A percentile compares a stretch with the other conserved stretches of the same genome.
phyloP scores from a whole-genome alignment of 352 stramenopile genomes.

The Thalassiosira ordinaria region DNA sequence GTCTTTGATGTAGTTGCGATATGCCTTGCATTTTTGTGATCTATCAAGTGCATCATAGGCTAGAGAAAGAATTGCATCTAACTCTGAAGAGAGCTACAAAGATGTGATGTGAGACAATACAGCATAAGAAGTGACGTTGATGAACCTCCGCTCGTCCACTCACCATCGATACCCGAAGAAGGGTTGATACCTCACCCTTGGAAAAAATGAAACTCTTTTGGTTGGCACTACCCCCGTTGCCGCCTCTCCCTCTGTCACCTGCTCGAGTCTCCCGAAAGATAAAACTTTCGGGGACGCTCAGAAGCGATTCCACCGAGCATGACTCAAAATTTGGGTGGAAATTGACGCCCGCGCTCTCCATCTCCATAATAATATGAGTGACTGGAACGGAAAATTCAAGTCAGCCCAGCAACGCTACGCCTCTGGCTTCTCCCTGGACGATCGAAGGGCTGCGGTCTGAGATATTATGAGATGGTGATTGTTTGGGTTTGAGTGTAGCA shows the following conservation, averaged over 20 bases:
- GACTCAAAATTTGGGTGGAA: slow-evolving; percentile 15
- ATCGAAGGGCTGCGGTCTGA: no score
- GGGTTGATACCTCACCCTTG: slow-evolving; percentile 50
- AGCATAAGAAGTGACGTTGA: slow-evolving; percentile 6
- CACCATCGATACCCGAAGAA: slow-evolving; percentile 54
- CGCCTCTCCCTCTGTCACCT: background rate
- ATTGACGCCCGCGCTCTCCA: no score
- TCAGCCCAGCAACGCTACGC: no score
- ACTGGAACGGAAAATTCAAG: no score
- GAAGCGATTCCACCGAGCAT: slow-evolving; percentile 37
- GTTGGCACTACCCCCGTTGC: background rate
- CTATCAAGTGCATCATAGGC: slow-evolving; percentile 51
- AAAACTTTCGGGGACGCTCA: slow-evolving; percentile 32
- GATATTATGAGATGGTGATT: no score
- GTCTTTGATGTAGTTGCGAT: slow-evolving; percentile 34
- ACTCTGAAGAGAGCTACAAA: slow-evolving; percentile 43
- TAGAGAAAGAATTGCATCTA: slow-evolving; percentile 42
- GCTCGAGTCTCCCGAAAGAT: slow-evolving; percentile 56
- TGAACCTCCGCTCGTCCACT: background rate
- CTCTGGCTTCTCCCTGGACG: no score
- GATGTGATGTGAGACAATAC: background rate
- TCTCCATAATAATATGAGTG: no score
- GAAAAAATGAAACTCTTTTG: slow-evolving; percentile 48
- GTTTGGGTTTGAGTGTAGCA: no score
- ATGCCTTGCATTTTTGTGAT: slow-evolving; percentile 37